A percentile compares a stretch with the other conserved stretches of the same genome.
These are phyloP conservation scores for Gossypium ekmanianum DNA, from an alignment of 345 rosid genomes.

Conservation along the genomic window DNA sequence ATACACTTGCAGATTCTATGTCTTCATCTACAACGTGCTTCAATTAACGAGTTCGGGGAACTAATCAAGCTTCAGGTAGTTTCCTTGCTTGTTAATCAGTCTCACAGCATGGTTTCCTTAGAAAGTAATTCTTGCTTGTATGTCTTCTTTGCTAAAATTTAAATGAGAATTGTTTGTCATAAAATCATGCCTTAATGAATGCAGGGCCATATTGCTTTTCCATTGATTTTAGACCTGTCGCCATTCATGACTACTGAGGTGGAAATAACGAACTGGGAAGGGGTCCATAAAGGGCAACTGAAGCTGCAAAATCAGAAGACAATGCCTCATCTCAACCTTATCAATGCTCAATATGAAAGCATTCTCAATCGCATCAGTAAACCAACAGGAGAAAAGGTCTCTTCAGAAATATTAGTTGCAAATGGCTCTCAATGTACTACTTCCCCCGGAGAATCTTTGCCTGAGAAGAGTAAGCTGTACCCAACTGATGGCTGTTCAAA, in stretches of 20 bases:
- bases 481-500: constrained; percentile 9
- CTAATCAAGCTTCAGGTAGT: constrained; percentile 66
- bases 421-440: constrained; percentile 12
- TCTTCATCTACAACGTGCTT: constrained; percentile 76
- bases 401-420: constrained; percentile 15
- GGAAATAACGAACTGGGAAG: constrained; percentile 25
- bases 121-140: neutral
- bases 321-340: constrained; percentile 19
- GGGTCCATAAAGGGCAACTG: constrained; percentile 22
- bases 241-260: constrained; percentile 35
- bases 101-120: neutral
- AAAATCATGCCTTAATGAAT: constrained; percentile 15
- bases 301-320: constrained; percentile 29
- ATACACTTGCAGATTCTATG: constrained; percentile 65
- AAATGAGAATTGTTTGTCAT: neutral
- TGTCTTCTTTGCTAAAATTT: neutral
- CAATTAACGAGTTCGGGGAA: constrained; percentile 56
- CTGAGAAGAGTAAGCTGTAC: constrained; percentile 19
- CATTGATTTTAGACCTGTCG: constrained; percentile 49
- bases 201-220: constrained; percentile 64
- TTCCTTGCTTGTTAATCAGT: neutral
- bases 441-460: neutral
- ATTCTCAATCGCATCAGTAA: constrained; percentile 22
- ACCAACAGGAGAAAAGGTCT: constrained; percentile 15
- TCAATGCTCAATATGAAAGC: constrained; percentile 19